Evolutionary conservation across 169 alveolate genomes (phyloP), one percentile per base, ranked within the genome.

Genomic region (Cryptosporidium xiaoi): DNA sequence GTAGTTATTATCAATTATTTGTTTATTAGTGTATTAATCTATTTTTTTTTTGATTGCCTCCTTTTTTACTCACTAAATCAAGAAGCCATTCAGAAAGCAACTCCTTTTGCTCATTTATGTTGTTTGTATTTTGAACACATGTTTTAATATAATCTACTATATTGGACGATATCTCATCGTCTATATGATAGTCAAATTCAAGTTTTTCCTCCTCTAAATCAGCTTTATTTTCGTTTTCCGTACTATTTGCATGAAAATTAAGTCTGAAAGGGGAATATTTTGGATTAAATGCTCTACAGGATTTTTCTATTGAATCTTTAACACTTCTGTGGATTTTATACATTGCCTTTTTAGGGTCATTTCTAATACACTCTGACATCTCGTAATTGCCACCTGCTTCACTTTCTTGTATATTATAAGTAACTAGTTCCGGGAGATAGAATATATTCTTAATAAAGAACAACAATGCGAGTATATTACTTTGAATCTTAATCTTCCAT

Each of bases 211-310:
- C 83, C 51, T 69, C 83, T 5, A 51, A 34, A 3, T 69, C 83
- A 10, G 51, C 83, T 18, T 31, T 67, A 13, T 33, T 62, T 15
- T 31, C 50, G 48, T 40, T 40, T 1, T 34, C 24, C 6, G 44
- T 55, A 0, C 50, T 44, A 15, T 69, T 34, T 0, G 36, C 1
- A n/a, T 69, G 83, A 55, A 31, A 69, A 20, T 69, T 62, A 27
- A 77, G 33, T 77, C 31, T 77, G 56, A 77, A 77, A 10, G 87
- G 87, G n/a, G 87, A 77, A 20, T 56, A 60, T 62, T 77, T 62
- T 20, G 69, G 46, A 15, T 77, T 62, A 31, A 33, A 77, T 20
- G 44, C 4, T 60, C 53, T 56, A 34, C 77, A 77, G 12, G 87
- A 77, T n/a, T 77, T 56, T 13, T 77, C 69, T 33, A 77, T 46